These are phyloP conservation scores for Euryodendron excelsum DNA, from an alignment of 148 eudicot genomes.

Conservation along the genomic window DNA sequence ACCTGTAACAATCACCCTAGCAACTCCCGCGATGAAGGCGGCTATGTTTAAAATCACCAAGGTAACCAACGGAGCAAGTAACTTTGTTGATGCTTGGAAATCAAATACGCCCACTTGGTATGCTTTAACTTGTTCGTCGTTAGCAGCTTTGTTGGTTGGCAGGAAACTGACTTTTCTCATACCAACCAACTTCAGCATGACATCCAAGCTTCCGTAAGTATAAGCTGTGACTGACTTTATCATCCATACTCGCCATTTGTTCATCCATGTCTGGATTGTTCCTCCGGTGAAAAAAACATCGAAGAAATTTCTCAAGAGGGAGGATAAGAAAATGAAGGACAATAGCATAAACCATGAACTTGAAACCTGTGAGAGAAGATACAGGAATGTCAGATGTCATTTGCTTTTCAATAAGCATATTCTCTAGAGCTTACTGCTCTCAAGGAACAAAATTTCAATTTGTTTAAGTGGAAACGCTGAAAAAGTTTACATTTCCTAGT, in stretches of 20 bases:
- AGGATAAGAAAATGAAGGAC: conserved; percentile 39
- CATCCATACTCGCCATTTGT: conserved; percentile 45
- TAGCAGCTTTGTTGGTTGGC: conserved; percentile 58
- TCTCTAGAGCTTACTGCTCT: no score
- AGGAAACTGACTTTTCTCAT: conserved; percentile 41
- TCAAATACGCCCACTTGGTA: conserved; percentile 52
- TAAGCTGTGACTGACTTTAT: conserved; percentile 39
- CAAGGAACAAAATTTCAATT: no score
- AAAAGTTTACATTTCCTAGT: no score
- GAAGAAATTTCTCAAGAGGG: conserved; percentile 28
- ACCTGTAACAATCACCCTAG: conserved; percentile 3
- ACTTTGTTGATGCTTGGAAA: conserved; percentile 48
- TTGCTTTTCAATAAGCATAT: no score
- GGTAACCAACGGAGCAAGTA: conserved; percentile 49
- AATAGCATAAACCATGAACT: conserved; percentile 38
- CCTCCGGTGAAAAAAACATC: conserved; percentile 36
- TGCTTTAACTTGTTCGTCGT: conserved; percentile 40
- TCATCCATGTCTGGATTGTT: conserved; percentile 30
- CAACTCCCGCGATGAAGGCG: conserved; percentile 42
- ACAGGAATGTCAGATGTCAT: no score
- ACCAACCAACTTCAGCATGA: conserved; percentile 39
- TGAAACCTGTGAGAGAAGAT: conserved; percentile 36
- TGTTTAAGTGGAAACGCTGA: no score
- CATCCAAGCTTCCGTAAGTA: conserved; percentile 44
- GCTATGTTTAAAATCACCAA: conserved; percentile 40